Evolutionary conservation across 2,329 filamentous ascomycete species (phyloP).

Genomic region (Colletotrichum sp.): DNA sequence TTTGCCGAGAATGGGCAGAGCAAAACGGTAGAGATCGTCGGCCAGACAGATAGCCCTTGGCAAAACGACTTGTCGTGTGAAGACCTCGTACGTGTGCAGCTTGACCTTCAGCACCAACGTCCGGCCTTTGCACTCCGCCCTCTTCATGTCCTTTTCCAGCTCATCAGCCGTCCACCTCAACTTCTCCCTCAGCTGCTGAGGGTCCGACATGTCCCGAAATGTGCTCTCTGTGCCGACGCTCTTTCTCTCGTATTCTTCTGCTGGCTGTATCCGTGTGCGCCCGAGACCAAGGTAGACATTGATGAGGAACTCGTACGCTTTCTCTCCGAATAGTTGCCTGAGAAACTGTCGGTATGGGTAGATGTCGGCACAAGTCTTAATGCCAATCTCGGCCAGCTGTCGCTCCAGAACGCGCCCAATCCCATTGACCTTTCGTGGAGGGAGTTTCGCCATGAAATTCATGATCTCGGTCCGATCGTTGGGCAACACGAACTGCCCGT

Average conservation of each 20-base stretch:
- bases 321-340: conserved; percentile 84
- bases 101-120: conserved; percentile 94
- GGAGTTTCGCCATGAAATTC: conserved; percentile 82
- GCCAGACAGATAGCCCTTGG: conserved; percentile 75
- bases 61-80: conserved; percentile 79
- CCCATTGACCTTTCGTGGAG: conserved; percentile 91
- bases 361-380: conserved; percentile 89
- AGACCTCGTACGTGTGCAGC: conserved; percentile 90
- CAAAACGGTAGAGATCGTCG: conserved; percentile 82
- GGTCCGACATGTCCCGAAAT: conserved; percentile 79
- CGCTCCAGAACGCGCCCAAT: conserved; percentile 94
- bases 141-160: conserved; percentile 82
- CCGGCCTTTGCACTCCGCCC: conserved; percentile 85
- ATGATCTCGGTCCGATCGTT: conserved; percentile 78
- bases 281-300: conserved; percentile 86
- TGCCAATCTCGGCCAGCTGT: conserved; percentile 84
- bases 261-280: conserved; percentile 82
- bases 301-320: conserved; percentile 86
- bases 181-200: conserved; percentile 73
- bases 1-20: conserved; percentile 83
- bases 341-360: conserved; percentile 78
- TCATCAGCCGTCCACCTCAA: conserved; percentile 83
- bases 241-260: conserved; percentile 89
- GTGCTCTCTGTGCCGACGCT: conserved; percentile 94
- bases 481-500: conserved; percentile 83